These are phyloP conservation scores for Jaapia argillacea DNA, from an alignment of 768 basidiomycete species.

Conservation along the genomic window DNA sequence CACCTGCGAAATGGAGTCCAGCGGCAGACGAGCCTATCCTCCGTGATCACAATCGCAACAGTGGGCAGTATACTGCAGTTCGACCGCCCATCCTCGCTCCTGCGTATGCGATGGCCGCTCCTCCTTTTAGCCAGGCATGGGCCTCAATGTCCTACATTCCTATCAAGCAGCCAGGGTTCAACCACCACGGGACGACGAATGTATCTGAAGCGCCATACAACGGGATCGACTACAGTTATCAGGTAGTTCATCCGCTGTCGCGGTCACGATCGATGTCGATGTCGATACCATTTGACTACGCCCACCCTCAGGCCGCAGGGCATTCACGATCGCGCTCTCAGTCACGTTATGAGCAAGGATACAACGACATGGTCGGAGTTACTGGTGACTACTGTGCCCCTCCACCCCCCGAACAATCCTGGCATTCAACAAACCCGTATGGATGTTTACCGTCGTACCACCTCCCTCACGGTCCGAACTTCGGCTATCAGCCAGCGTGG, in stretches of 20 bases:
- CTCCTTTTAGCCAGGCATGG: slow-evolving; percentile 22
- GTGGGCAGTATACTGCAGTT: slow-evolving; percentile 55
- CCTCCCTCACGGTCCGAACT: not conserved
- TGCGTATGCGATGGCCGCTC: slow-evolving; percentile 17
- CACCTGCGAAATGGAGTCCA: slow-evolving; percentile 77
- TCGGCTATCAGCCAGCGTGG: not conserved
- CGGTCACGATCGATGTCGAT: slow-evolving; percentile 44
- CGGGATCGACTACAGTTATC: no score
- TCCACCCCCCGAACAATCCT: not conserved
- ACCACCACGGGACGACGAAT: no score
- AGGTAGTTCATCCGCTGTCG: slow-evolving; percentile 17
- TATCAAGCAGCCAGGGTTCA: no score
- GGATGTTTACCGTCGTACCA: not conserved
- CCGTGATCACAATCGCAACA: slow-evolving; percentile 38
- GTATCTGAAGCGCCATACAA: no score
- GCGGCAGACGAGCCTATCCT: slow-evolving; percentile 68
- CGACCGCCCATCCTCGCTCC: slow-evolving; percentile 36
- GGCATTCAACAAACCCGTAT: not conserved
- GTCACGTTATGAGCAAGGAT: slow-evolving; percentile 9
- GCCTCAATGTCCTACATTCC: no score
- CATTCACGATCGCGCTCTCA: slow-evolving; percentile 2
- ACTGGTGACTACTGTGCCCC: slow-evolving; percentile 1
- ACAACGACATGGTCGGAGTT: slow-evolving; percentile 4
- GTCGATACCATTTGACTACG: slow-evolving; percentile 35
- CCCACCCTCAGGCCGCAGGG: slow-evolving; percentile 4